Evolutionary conservation across 225 moss, liverwort and hornwort species (phyloP), one percentile per base, ranked within the genome.

Genomic region (Pleurozium schreberi): DNA sequence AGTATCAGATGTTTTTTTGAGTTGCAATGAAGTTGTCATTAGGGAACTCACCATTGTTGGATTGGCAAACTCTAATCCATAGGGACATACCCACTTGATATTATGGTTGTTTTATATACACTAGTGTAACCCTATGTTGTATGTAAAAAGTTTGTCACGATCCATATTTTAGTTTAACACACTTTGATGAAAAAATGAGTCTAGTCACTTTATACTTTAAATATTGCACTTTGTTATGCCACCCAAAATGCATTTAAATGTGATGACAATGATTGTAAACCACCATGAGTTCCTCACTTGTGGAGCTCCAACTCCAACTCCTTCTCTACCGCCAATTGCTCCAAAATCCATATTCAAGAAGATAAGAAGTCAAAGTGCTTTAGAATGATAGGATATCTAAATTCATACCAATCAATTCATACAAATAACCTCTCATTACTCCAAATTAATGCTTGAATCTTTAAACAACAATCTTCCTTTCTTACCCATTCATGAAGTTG

Each of bases 241-340:
- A 52, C 12, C 5, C 52, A 75, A 49, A 50, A 52, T 36, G 22
- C 5, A 22, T 22, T 12, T 22, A 52, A 76, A 76, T 52, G 4
- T 36, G 3, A 52, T 36, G 0, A 23, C 1, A 36, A 23, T 22
- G 52, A 76, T 76, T 36, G 3, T 23, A 23, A 9, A 36, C 36
- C 36, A 36, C 36, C 53, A 23, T n/a, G n/a, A n/a, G n/a, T n/a
- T 36, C 36, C 14, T 76, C 14, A 36, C 52, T 23, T 36, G 14
- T 22, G 9, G 3, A 76, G 22, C 34, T 52, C 8, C 0, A 0
- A 36, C 5, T 23, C 22, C 33, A 0, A 36, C 5, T 23, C 22
- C 33, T 73, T 45, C 1, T 73, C 45, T 73, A 73, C 0, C 10
- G 17, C 3, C 10, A 4, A 34, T 76, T 4, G 10, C 14, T 1